A percentile compares a stretch with the other conserved stretches of the same genome.
Evolutionary conservation across 345 rosid species (phyloP).

Genomic region (Salix udensis): DNA sequence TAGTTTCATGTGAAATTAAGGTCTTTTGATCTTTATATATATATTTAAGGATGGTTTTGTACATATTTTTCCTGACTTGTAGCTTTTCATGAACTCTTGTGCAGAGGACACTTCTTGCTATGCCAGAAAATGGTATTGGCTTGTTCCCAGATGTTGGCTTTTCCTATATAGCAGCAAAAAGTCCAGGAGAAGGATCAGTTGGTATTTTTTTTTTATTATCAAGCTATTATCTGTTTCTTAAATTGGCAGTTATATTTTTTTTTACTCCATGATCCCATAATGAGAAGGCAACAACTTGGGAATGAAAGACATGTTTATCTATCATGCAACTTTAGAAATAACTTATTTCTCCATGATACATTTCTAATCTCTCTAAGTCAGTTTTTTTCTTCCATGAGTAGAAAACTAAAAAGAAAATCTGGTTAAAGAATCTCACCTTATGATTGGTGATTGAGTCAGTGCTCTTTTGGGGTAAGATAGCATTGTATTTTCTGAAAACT

Average conservation of each 20-base stretch:
- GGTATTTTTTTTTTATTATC: constrained; percentile 34
- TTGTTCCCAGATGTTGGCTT: constrained; percentile 98
- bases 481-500: no score
- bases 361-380: no score
- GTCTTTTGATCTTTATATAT: background rate
- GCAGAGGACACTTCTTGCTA: constrained; percentile 77
- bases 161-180: constrained; percentile 79
- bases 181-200: constrained; percentile 91
- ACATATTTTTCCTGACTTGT: constrained; percentile 12
- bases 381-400: no score
- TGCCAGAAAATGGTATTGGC: constrained; percentile 98
- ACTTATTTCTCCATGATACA: no score
- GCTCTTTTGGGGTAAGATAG: no score
- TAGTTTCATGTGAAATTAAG: background rate
- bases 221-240: background rate
- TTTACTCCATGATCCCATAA: no score
- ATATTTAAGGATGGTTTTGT: background rate
- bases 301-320: background rate
- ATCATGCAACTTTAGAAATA: no score
- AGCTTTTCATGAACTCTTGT: constrained; percentile 6
- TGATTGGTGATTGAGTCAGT: no score
- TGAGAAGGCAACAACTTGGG: background rate
- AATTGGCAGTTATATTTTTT: background rate
- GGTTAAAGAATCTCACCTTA: no score
- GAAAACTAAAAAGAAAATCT: no score